A percentile compares a stretch with the other conserved stretches of the same genome.
phyloP scores from a whole-genome alignment of 176 grass and related monocot species.

The Eleusine indica region DNA sequence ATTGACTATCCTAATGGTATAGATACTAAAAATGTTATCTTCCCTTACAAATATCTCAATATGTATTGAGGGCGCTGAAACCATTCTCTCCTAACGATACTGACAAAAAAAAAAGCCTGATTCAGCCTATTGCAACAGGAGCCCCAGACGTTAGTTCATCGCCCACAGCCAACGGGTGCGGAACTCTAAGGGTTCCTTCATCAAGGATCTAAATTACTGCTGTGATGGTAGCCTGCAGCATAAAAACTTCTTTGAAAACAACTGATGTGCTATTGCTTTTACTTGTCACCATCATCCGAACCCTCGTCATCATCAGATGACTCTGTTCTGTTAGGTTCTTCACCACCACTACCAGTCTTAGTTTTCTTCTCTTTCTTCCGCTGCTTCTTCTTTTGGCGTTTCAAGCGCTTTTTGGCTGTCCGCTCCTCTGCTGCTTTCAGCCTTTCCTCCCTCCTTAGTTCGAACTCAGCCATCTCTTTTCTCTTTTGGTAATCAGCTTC shows the following conservation, averaged over 20 bases:
- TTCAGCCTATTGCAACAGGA: background rate
- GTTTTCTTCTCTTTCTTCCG: constrained; percentile 68
- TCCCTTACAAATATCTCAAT: background rate
- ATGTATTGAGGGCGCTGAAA: background rate
- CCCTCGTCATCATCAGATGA: constrained; percentile 54
- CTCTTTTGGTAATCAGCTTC: constrained; percentile 77
- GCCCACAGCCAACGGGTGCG: background rate
- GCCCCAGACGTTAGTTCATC: constrained; percentile 15
- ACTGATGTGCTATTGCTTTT: constrained; percentile 17
- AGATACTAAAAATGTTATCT: background rate
- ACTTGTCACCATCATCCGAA: constrained; percentile 52
- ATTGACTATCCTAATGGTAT: too few species aligned
- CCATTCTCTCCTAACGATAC: background rate
- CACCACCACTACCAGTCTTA: constrained; percentile 39
- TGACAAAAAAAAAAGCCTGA: background rate
- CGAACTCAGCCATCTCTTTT: constrained; percentile 71
- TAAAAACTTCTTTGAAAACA: constrained; percentile 4
- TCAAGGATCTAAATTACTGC: background rate
- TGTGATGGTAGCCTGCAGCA: background rate
- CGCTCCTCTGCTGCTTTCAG: constrained; percentile 82
- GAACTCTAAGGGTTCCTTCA: background rate
- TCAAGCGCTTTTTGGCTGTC: constrained; percentile 82
- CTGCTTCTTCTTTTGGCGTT: constrained; percentile 89
- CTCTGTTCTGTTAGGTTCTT: constrained; percentile 45
- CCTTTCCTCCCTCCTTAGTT: constrained; percentile 87